These are phyloP conservation scores for Yarrowia sp. DNA, from an alignment of 805 yeast genomes.

Conservation along the genomic window DNA sequence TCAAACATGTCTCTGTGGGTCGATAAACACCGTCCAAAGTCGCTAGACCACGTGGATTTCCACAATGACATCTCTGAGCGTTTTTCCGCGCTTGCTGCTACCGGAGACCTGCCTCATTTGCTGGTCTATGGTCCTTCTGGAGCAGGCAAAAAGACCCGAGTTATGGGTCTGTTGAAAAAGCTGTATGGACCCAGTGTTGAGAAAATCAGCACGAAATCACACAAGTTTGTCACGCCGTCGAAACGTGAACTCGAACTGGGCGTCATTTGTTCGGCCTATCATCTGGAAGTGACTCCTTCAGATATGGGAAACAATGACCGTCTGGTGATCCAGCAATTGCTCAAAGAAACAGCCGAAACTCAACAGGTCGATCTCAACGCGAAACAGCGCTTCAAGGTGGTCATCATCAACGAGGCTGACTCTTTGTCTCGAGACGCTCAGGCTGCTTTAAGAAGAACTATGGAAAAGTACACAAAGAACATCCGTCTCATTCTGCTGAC, in stretches of 20 bases:
- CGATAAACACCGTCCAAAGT: slow-evolving; percentile 82
- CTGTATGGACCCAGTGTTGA: slow-evolving; percentile 81
- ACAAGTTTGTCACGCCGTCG: slow-evolving; percentile 69
- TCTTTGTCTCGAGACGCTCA: slow-evolving; percentile 88
- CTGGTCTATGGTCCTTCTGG: slow-evolving; percentile 95
- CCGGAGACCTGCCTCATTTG: slow-evolving; percentile 91
- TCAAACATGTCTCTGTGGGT: slow-evolving; percentile 90
- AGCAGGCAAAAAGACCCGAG: slow-evolving; percentile 94
- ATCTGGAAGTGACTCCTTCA: slow-evolving; percentile 91
- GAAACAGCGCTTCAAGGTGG: slow-evolving; percentile 45
- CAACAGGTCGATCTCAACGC: slow-evolving; percentile 84
- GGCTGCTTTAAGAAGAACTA: slow-evolving; percentile 90
- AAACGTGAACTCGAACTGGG: slow-evolving; percentile 84
- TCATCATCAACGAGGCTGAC: slow-evolving; percentile 85
- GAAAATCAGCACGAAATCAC: slow-evolving; percentile 83
- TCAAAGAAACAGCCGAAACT: slow-evolving; percentile 92
- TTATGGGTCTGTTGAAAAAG: slow-evolving; percentile 71
- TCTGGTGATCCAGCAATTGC: slow-evolving; percentile 86
- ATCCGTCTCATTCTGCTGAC: slow-evolving; percentile 81
- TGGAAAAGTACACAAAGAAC: slow-evolving; percentile 90
- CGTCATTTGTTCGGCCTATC: slow-evolving; percentile 87
- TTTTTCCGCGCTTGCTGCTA: slow-evolving; percentile 56
- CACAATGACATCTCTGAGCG: slow-evolving; percentile 63
- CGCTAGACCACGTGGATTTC: slow-evolving; percentile 59
- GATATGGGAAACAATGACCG: slow-evolving; percentile 96